A percentile compares a stretch with the other conserved stretches of the same genome.
Evolutionary conservation across 345 rosid genomes (phyloP).

Genomic region (Camelina laxa): DNA sequence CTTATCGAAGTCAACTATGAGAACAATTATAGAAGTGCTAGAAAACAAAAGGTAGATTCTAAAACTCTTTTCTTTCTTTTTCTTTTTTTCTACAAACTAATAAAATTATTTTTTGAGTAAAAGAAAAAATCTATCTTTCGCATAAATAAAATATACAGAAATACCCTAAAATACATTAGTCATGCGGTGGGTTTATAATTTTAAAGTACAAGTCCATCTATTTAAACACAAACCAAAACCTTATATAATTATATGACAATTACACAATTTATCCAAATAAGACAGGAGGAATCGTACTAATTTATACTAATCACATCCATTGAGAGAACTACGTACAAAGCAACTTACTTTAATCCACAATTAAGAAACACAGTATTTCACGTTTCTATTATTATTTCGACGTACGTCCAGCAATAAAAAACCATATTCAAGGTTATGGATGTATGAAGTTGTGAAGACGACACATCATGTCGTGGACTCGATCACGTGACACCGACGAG

Average conservation of each 20-base stretch:
- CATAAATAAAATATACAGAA: neutral
- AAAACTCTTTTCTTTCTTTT: neutral
- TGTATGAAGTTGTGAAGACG: slow-evolving; percentile 61
- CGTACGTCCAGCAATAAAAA: neutral
- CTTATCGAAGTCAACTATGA: slow-evolving; percentile 37
- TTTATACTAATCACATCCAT: slow-evolving; percentile 15
- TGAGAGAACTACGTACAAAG: slow-evolving; percentile 18
- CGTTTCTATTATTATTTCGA: neutral
- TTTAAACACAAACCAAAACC: neutral
- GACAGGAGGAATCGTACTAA: slow-evolving; percentile 12
- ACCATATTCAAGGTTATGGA: slow-evolving; percentile 7
- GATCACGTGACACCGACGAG: slow-evolving; percentile 46
- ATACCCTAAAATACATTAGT: neutral
- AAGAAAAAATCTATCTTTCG: neutral
- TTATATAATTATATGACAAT: slow-evolving; percentile 8
- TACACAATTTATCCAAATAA: slow-evolving; percentile 1
- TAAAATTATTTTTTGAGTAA: neutral
- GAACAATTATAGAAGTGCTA: slow-evolving; percentile 18
- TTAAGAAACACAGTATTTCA: neutral
- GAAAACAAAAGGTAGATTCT: slow-evolving; percentile 33
- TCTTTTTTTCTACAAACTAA: neutral
- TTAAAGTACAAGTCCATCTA: neutral
- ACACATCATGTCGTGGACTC: slow-evolving; percentile 64
- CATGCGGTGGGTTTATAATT: neutral
- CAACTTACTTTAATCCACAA: slow-evolving; percentile 7